These are phyloP conservation scores for Eimeria acervulina DNA, from an alignment of 169 alveolate genomes.

Conservation along the genomic window DNA sequence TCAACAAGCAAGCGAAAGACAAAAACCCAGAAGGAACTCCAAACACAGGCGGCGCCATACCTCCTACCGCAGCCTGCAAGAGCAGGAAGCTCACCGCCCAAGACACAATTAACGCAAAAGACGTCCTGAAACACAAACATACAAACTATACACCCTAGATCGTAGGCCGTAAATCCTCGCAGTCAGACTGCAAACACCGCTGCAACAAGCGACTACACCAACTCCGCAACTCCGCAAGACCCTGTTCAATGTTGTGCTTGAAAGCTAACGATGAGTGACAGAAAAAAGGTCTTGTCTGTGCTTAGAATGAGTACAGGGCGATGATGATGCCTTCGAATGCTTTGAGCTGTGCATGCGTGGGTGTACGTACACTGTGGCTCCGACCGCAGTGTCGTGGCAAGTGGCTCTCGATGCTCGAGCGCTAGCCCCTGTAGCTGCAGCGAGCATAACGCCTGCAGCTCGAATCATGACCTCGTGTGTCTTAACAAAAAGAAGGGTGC, in stretches of 20 bases:
- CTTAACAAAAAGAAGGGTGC: conserved; percentile 50
- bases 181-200: background rate
- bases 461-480: conserved; percentile 53
- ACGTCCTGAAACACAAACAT: conserved; percentile 22
- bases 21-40: conserved; percentile 34
- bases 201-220: background rate
- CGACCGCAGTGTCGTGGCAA: conserved; percentile 68
- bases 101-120: background rate
- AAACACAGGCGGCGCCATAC: conserved; percentile 67
- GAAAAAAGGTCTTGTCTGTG: background rate
- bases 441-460: conserved; percentile 56
- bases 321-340: background rate
- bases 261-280: background rate
- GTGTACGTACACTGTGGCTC: conserved; percentile 38
- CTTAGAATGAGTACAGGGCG: background rate
- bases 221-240: background rate
- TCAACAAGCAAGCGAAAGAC: conserved; percentile 30
- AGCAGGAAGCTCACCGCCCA: conserved; percentile 68
- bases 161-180: background rate
- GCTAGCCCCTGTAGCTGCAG: conserved; percentile 47
- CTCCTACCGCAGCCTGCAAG: conserved; percentile 35
- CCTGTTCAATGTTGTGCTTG: background rate
- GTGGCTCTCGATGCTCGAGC: conserved; percentile 64
- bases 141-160: background rate
- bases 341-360: background rate